These are phyloP conservation scores for Neurospora sp. DNA, from an alignment of 495 filamentous ascomycete species.

Conservation along the genomic window DNA sequence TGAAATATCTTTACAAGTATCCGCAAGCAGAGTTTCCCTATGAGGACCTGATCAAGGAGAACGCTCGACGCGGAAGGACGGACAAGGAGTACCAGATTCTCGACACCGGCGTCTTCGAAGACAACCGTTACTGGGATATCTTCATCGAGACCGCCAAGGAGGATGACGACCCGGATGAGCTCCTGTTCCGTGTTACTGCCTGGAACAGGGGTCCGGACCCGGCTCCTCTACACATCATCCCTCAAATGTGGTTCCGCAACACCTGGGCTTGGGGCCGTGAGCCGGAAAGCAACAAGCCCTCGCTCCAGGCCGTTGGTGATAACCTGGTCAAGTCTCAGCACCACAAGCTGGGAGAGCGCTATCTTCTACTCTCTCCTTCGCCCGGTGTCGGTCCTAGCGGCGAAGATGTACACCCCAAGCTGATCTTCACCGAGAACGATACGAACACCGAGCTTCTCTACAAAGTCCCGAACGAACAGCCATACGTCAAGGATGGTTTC, in stretches of 20 bases:
- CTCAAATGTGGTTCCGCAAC: constrained; percentile 94
- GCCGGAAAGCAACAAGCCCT: constrained; percentile 60
- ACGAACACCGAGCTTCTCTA: constrained; percentile 76
- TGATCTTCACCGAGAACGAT: constrained; percentile 94
- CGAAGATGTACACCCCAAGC: constrained; percentile 69
- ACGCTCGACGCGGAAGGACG: constrained; percentile 58
- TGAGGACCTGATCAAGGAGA: constrained; percentile 73
- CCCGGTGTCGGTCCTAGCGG: constrained; percentile 69
- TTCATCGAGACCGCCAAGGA: constrained; percentile 96
- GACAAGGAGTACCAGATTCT: constrained; percentile 87
- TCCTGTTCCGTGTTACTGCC: constrained; percentile 89
- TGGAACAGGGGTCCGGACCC: constrained; percentile 91
- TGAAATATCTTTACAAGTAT: constrained; percentile 98
- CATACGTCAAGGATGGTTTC: constrained; percentile 93
- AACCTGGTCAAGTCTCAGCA: constrained; percentile 66
- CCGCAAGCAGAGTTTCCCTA: constrained; percentile 89
- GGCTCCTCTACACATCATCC: constrained; percentile 84
- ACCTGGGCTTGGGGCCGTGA: constrained; percentile 91
- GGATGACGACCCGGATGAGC: constrained; percentile 74
- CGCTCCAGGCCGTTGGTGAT: constrained; percentile 51
- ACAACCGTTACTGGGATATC: constrained; percentile 92
- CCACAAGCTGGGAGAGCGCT: constrained; percentile 67
- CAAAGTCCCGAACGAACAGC: constrained; percentile 61
- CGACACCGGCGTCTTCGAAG: constrained; percentile 86
- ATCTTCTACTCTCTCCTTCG: constrained; percentile 78